Conservation (phyloP, 1,284 basidiomycete genomes). For the Mycocalia duriaeana region DNA sequence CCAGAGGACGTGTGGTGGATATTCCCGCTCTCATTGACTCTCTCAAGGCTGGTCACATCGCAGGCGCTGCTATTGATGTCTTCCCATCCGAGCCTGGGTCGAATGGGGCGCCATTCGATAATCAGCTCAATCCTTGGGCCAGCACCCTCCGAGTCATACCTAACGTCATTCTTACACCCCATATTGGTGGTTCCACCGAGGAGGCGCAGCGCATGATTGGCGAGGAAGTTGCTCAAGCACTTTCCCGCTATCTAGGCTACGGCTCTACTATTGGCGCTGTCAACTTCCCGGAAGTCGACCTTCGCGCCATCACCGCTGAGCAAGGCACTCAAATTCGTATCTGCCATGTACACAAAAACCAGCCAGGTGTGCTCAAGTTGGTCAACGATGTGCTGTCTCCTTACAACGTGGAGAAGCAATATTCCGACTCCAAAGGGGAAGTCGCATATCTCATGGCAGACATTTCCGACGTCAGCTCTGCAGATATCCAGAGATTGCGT, state of each 20-base stretch:
- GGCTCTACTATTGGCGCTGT: constrained; percentile 90
- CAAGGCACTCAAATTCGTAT: constrained; percentile 83
- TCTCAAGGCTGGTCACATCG: constrained; percentile 43
- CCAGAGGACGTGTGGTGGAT: constrained; percentile 57
- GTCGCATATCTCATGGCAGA: constrained; percentile 95
- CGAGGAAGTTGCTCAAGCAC: constrained; percentile 84
- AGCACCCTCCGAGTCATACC: constrained; percentile 68
- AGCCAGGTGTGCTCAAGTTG: constrained; percentile 92
- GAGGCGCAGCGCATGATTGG: constrained; percentile 98
- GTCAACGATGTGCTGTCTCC: constrained; percentile 92
- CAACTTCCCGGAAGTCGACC: constrained; percentile 99
- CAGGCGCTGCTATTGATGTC: constrained; percentile 54
- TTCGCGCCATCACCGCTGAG: constrained; percentile 88
- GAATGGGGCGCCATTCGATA: constrained; percentile 86
- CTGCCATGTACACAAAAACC: constrained; percentile 96
- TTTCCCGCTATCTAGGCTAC: constrained; percentile 89
- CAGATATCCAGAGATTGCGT: constrained; percentile 80
- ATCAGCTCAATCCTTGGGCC: constrained; percentile 81
- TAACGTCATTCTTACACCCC: constrained; percentile 94
- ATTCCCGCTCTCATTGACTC: constrained; percentile 48
- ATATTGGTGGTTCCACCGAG: constrained; percentile 98
- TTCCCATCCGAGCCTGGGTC: constrained; percentile 72
- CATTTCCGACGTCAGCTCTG: constrained; percentile 84
- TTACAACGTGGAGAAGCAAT: constrained; percentile 99
- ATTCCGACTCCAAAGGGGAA: constrained; percentile 93